Percentiles rank a stretch among this genome's conserved stretches.
Conservation (phyloP, 1,284 basidiomycete genomes). For the Earliella scabrosa region DNA sequence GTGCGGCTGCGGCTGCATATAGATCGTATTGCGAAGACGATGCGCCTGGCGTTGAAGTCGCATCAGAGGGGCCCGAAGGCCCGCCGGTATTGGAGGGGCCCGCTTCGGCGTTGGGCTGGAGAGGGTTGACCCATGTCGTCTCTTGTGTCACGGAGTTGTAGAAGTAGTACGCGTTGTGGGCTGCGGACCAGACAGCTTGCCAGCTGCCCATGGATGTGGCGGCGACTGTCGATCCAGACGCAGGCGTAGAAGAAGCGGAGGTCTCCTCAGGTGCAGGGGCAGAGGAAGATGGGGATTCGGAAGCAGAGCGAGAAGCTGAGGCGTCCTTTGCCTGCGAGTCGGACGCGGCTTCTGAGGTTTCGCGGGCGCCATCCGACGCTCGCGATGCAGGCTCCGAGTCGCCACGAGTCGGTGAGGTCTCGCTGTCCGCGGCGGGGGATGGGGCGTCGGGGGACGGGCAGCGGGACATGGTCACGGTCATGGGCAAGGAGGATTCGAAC, state of each 20-base stretch:
- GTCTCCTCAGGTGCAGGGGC: constrained; percentile 6
- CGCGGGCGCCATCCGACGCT: constrained; percentile 5
- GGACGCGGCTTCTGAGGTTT: constrained; percentile 9
- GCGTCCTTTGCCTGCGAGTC: constrained; percentile 13
- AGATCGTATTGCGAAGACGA: constrained; percentile 44
- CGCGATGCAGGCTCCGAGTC: neutral
- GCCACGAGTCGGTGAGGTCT: constrained; percentile 2
- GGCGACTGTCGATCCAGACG: neutral
- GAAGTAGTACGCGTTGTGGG: constrained; percentile 88
- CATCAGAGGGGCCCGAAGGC: constrained; percentile 27
- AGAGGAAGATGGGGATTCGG: constrained; percentile 14
- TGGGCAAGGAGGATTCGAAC: constrained; percentile 22
- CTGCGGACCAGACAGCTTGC: constrained; percentile 87
- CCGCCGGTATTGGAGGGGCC: constrained; percentile 29
- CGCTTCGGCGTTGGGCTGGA: constrained; percentile 43
- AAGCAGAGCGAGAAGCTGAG: neutral
- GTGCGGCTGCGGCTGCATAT: constrained; percentile 67
- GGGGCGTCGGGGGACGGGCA: constrained; percentile 20
- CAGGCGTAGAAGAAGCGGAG: constrained; percentile 12
- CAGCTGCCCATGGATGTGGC: constrained; percentile 57
- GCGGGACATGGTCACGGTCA: constrained; percentile 28
- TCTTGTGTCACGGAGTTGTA: constrained; percentile 80
- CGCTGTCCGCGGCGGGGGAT: constrained; percentile 7
- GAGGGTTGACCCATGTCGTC: constrained; percentile 90
- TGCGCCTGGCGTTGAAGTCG: constrained; percentile 30